Conservation (phyloP, 371 early-diverging fungal genomes). For the Mortierella sp. region DNA sequence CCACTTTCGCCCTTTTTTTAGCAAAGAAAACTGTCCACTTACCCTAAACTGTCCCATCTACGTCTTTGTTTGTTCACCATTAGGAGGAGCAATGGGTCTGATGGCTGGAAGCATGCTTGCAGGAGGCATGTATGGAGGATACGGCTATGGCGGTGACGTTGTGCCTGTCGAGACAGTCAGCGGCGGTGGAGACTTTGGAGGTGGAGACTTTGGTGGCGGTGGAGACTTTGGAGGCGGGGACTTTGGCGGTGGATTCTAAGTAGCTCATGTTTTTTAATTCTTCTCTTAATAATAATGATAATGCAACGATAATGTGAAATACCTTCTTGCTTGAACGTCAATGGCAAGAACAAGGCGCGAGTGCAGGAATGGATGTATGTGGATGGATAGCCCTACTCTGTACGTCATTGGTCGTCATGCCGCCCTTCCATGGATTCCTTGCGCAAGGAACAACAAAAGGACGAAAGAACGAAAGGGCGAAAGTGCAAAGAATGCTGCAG, state of each 20-base stretch:
- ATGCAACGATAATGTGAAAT: not conserved
- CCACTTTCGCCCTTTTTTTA: not conserved
- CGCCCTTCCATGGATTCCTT: not conserved
- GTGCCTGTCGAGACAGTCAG: slow-evolving; percentile 10
- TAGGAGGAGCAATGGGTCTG: slow-evolving; percentile 47
- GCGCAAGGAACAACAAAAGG: not conserved
- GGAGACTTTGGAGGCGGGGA: slow-evolving; percentile 45
- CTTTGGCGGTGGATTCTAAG: slow-evolving; percentile 39
- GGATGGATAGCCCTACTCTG: too few species aligned
- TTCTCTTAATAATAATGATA: too few species aligned
- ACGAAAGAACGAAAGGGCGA: slow-evolving; percentile 10
- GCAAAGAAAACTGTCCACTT: not conserved
- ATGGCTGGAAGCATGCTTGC: slow-evolving; percentile 43
- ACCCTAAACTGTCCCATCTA: not conserved
- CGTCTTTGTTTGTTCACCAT: not conserved
- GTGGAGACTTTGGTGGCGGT: slow-evolving; percentile 47
- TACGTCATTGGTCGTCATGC: not conserved
- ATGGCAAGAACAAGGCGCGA: not conserved
- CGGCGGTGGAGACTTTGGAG: slow-evolving; percentile 27
- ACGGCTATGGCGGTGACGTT: slow-evolving; percentile 18
- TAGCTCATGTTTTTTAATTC: too few species aligned
- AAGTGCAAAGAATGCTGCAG: not conserved
- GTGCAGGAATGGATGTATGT: not conserved
- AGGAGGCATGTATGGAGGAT: slow-evolving; percentile 20
- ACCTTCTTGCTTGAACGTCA: not conserved